Evolutionary conservation across 164 flowering plant species (phyloP).

Genomic region (Stephania japonica): DNA sequence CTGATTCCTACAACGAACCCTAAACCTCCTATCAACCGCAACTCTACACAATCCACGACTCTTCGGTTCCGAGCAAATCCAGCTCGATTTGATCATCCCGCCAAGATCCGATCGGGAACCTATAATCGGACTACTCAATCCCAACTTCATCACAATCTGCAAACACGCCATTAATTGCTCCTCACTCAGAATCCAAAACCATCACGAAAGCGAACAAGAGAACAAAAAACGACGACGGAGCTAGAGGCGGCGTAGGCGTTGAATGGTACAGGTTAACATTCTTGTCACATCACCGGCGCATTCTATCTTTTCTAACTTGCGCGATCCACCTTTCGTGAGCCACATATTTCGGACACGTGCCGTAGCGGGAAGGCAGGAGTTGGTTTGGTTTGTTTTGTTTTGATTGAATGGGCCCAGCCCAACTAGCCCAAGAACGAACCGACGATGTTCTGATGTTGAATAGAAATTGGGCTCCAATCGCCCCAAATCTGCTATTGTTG

Average conservation of each 20-base stretch:
- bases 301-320: constrained; percentile 8
- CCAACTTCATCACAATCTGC: constrained; percentile 27
- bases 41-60: constrained; percentile 11
- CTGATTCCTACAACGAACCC: constrained; percentile 29
- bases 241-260: not conserved
- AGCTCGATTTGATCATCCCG: constrained; percentile 19
- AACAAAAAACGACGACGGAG: not conserved
- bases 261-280: not conserved
- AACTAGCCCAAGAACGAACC: no score
- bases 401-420: no score
- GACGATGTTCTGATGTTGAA: no score
- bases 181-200: constrained; percentile 3
- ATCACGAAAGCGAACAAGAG: constrained; percentile 1
- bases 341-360: constrained; percentile 2
- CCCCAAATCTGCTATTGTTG: no score
- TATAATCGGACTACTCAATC: constrained; percentile 16
- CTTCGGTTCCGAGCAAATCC: constrained; percentile 13
- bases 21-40: constrained; percentile 10
- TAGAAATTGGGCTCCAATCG: no score
- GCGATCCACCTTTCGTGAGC: constrained; percentile 7
- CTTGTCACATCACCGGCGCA: constrained; percentile 2
- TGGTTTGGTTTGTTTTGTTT: not conserved
- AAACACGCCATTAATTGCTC: constrained; percentile 31
- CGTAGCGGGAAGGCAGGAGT: not conserved
- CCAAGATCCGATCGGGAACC: constrained; percentile 20